Base-by-base conservation (phyloP, 768 basidiomycete species). In the Polyporus arcularius region DNA sequence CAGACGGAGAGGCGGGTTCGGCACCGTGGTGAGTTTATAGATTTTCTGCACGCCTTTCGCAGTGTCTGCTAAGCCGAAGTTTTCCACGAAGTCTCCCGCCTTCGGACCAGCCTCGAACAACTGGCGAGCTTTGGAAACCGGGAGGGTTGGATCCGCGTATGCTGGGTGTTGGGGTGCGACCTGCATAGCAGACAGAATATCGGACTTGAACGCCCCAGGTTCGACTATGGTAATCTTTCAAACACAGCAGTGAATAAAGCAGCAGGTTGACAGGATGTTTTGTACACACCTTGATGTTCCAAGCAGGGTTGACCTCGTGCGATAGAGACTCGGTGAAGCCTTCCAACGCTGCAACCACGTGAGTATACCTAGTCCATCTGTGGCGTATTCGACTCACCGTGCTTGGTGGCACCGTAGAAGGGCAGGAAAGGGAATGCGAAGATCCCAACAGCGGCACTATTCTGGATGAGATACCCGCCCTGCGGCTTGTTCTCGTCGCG, bases 281-380 rank as follows among this genome's bases (percentile, higher is more conserved):
- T 28, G 11, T 47, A 4, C 21, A 15, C 53, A 78, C 80, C 69
- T 76, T 80, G 66, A 82, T 80, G 53, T 81, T 78, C 80, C 80
- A 82, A 21, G 32, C 68, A 15, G 80, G 80, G 47, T 80, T 78
- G 4, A 81, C 55, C 60, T 82, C 81, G 39, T 69, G 63, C 4
- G 66, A 66, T 21, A 81, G 61, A 1, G 78, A 63, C 59, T 80
- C 74, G 2, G 72, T 75, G 39, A 79, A 65, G 28, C 75, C 77
- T 47, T 79, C 76, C 63, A 63, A 40, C 39, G 64, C 65, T 62
- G 40, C 11, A 28, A 21, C 32, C 18, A 32, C 4, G 6, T 9
- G 1, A 48, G 18, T 12, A 21, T 21, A 26, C 21, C 21, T 48
- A 30, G 3, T 28, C 5, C 9, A 39, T 11, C 26, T 26, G 21